Evolutionary conservation across 2,329 filamentous ascomycete species (phyloP).

Genomic region (Phialophora macrospora): DNA sequence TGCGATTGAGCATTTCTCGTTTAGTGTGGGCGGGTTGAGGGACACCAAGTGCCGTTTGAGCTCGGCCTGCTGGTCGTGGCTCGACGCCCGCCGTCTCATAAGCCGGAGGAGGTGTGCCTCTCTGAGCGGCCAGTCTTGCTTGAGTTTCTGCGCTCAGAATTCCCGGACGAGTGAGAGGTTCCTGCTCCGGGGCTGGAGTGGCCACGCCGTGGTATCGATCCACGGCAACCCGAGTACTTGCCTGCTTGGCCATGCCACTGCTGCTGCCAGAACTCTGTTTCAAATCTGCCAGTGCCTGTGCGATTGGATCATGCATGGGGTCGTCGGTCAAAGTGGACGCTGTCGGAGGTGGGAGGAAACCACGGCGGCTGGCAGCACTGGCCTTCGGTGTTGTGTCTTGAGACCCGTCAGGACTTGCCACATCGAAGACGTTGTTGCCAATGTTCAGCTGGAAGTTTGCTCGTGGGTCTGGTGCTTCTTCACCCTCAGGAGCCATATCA

Average conservation of each 20-base stretch:
- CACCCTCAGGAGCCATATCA: slow-evolving; percentile 58
- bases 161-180: slow-evolving; percentile 41
- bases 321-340: slow-evolving; percentile 59
- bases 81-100: slow-evolving; percentile 69
- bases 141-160: slow-evolving; percentile 42
- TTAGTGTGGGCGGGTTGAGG: slow-evolving; percentile 91
- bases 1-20: slow-evolving; percentile 93
- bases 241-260: slow-evolving; percentile 70
- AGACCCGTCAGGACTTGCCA: slow-evolving; percentile 75
- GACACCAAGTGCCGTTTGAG: slow-evolving; percentile 37
- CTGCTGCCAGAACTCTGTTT: slow-evolving; percentile 56
- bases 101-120: slow-evolving; percentile 82
- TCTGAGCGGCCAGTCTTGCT: slow-evolving; percentile 61
- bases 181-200: slow-evolving; percentile 68
- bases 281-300: slow-evolving; percentile 86
- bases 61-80: slow-evolving; percentile 12
- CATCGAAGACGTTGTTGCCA: slow-evolving; percentile 94
- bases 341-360: slow-evolving; percentile 28
- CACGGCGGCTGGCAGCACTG: slow-evolving; percentile 45
- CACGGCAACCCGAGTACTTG: slow-evolving; percentile 83
- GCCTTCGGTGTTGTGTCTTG: slow-evolving; percentile 52
- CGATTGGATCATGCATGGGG: slow-evolving; percentile 73
- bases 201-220: slow-evolving; percentile 93
- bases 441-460: slow-evolving; percentile 92
- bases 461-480: slow-evolving; percentile 86